Evolutionary conservation across 2,329 filamentous ascomycete genomes (phyloP), one percentile per base, ranked within the genome.

Genomic region (Aspergillus aculeatinus): DNA sequence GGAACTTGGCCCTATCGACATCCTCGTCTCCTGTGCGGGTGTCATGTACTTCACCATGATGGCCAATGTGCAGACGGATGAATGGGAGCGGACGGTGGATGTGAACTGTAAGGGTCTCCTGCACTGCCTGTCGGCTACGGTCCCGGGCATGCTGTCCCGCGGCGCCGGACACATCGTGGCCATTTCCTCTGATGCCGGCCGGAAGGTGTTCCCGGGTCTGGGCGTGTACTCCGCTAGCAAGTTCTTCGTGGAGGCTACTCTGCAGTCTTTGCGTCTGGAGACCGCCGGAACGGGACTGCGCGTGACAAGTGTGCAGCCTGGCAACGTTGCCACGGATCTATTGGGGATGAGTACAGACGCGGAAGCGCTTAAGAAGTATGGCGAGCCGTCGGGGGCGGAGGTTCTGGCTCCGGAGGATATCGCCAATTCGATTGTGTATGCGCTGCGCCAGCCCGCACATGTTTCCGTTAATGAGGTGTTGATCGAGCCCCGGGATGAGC

Each of bases 1-100:
- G 50, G 79, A 87, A 66, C 85, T 93, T 0, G 90, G 90, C 0
- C 85, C 87, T 0, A 81, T 93, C 49, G 90, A 94, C 71, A 90
- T 93, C 55, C 83, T 94, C n/a, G 85, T 94, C 53, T 87, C 87
- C 47, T 91, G 89, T 69, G 91, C 90, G 0, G 90, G 90, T 39
- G 90, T 94, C 71, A 94, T 94, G 90, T 94, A 94, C 79, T 94
- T 87, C 77, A 93, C 90, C 57, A 87, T 93, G 87, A 93, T 94
- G 90, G 85, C 87, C 59, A 93, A 92, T 71, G 83, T 80, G 16
- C 83, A 89, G 64, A 84, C 81, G 0, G 88, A 90, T 5, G 87
- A 94, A 68, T 94, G 90, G 90, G 87, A 92, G 64, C 88, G 85
- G 60, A 93, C 90, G 0, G 89, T 94, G 48, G 90, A 93, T 68